Conservation (phyloP, 371 early-diverging fungal genomes). For the Mucor plumbeus region DNA sequence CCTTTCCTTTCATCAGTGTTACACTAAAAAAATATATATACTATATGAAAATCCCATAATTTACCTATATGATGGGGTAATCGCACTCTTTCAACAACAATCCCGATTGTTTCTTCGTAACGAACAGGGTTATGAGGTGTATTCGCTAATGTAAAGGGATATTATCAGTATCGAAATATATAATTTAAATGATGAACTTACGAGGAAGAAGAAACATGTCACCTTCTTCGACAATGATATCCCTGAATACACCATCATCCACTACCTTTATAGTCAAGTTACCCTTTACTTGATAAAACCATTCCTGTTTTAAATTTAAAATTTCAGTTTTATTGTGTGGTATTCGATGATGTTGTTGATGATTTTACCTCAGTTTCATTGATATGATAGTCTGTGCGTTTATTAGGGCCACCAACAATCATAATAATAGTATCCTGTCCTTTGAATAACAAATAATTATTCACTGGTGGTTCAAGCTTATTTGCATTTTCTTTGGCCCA, state of each 20-base stretch:
- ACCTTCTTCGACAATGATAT: conserved; percentile 88
- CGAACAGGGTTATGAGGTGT: conserved; percentile 95
- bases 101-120: conserved; percentile 89
- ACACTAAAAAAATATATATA: conserved; percentile 5
- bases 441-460: conserved; percentile 87
- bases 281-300: conserved; percentile 96
- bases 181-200: conserved; percentile 32
- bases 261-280: conserved; percentile 87
- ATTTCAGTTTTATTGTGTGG: background rate
- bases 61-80: conserved; percentile 76
- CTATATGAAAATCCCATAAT: conserved; percentile 8
- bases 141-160: conserved; percentile 55
- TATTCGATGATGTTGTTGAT: background rate
- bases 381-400: conserved; percentile 93
- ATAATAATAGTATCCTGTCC: conserved; percentile 87
- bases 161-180: no score
- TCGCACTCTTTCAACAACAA: conserved; percentile 91
- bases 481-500: conserved; percentile 88
- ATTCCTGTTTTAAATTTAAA: conserved; percentile 68
- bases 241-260: conserved; percentile 77
- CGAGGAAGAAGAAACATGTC: conserved; percentile 95
- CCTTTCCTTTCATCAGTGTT: conserved; percentile 10
- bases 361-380: conserved; percentile 88
- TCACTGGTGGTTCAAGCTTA: conserved; percentile 92
- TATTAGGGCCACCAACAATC: conserved; percentile 87